Evolutionary conservation across 768 basidiomycete genomes (phyloP), one percentile per base, ranked within the genome.

Genomic region (Mycena rosella): DNA sequence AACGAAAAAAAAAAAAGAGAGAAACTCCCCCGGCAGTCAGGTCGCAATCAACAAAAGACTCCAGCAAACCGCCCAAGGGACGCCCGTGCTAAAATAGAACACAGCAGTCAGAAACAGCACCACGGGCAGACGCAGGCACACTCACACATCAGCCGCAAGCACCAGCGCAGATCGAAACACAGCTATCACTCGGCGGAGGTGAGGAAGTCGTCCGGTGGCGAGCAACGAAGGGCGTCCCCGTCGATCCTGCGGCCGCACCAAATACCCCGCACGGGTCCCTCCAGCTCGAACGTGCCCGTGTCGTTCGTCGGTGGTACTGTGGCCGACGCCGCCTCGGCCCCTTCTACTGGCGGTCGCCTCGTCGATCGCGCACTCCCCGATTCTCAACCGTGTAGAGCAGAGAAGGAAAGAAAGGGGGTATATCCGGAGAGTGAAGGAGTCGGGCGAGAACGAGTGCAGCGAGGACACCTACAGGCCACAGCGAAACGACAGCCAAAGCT

Each of bases 161-260:
- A 40, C 38, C 38, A 40, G 38, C 17, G 10, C 15, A 51, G 49
- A 22, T n/a, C n/a, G n/a, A n/a, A n/a, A n/a, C n/a, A n/a, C n/a
- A n/a, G n/a, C n/a, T n/a, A 29, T 13, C 49, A 30, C 18, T 13
- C 9, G 11, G n/a, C 24, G 32, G 38, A 56, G 38, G 54, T 56
- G 54, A 56, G 24, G 56, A 57, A 57, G 44, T 30, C 2, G 40
- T 56, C n/a, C 26, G 40, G 44, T 57, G 27, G 42, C 56, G 40
- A 45, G n/a, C n/a, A 14, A 18, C 5, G 27, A 57, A 2, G 42
- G 56, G 56, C 56, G 56, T 57, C 56, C 56, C 56, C 42, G 40
- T 57, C 56, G 42, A 44, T 57, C 27, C 40, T 45, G 13, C 10
- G 17, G 27, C 56, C 34, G 56, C 29, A 57, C 29, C 56, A 20